Percentiles rank a stretch among this genome's conserved stretches.
Evolutionary conservation across 2,329 filamentous ascomycete species (phyloP).

Genomic region (Trichoderma hamatum): DNA sequence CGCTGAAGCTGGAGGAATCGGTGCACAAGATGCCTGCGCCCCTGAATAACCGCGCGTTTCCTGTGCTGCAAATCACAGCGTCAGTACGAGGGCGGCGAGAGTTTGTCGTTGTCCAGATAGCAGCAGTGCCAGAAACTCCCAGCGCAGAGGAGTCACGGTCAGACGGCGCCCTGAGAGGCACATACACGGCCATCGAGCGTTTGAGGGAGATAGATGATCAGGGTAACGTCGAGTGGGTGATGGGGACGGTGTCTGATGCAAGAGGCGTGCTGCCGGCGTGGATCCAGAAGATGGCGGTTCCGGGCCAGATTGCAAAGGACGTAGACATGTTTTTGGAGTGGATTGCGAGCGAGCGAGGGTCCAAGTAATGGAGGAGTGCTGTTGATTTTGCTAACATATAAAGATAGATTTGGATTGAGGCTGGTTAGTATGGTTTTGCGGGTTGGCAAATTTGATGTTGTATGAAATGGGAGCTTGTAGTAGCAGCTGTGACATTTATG

Average conservation of each 20-base stretch:
- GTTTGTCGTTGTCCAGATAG: conserved; percentile 61
- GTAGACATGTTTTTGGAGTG: conserved; percentile 69
- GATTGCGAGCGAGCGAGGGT: conserved; percentile 53
- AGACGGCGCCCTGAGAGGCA: conserved; percentile 56
- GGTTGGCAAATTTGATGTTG: neutral
- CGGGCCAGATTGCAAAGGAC: conserved; percentile 68
- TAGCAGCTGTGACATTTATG: neutral
- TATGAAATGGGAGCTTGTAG: no score
- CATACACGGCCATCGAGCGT: conserved; percentile 68
- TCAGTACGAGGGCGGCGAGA: conserved; percentile 47
- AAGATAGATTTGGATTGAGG: neutral
- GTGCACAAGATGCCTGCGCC: conserved; percentile 63
- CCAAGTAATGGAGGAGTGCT: conserved; percentile 14
- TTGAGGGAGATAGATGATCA: conserved; percentile 48
- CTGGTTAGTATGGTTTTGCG: neutral
- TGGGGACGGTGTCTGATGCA: conserved; percentile 76
- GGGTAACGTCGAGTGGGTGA: conserved; percentile 69
- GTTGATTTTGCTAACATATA: neutral
- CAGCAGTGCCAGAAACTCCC: conserved; percentile 37
- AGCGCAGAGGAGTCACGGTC: conserved; percentile 32
- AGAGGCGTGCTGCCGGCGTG: conserved; percentile 66
- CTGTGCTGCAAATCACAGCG: conserved; percentile 64
- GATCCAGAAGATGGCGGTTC: conserved; percentile 66
- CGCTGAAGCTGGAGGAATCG: conserved; percentile 63
- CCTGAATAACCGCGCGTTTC: conserved; percentile 67